Percentiles rank a stretch among this genome's conserved stretches.
Evolutionary conservation across 805 yeast genomes (phyloP).

Genomic region (Yueomyces sinensis): DNA sequence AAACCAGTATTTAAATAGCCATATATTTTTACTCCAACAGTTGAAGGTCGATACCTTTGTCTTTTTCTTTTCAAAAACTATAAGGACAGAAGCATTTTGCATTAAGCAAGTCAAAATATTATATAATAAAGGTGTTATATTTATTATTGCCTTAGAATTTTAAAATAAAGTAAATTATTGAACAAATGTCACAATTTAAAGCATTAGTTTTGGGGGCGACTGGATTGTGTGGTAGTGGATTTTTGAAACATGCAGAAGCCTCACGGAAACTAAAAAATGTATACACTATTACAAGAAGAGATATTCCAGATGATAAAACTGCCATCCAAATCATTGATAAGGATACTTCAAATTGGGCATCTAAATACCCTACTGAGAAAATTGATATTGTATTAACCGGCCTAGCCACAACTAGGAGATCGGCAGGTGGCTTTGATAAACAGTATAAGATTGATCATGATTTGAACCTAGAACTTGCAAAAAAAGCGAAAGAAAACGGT

Average conservation of each 20-base stretch:
- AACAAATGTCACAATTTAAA: conserved; percentile 2
- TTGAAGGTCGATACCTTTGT: too few relatives aligned
- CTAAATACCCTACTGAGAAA: conserved; percentile 20
- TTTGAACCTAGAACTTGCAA: conserved; percentile 52
- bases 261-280: conserved; percentile 28
- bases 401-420: conserved; percentile 62
- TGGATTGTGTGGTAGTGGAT: conserved; percentile 57
- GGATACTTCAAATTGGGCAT: conserved; percentile 41
- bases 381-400: conserved; percentile 43
- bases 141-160: too few relatives aligned
- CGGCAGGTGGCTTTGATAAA: conserved; percentile 59
- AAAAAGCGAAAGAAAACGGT: conserved; percentile 60
- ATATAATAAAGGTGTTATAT: too few relatives aligned
- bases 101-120: too few relatives aligned
- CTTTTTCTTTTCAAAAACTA: too few relatives aligned
- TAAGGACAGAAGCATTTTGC: too few relatives aligned
- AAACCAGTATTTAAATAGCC: too few relatives aligned
- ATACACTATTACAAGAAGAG: conserved; percentile 40
- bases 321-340: conserved; percentile 27
- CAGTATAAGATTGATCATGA: conserved; percentile 68
- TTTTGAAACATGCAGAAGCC: conserved; percentile 33
- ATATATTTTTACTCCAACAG: too few relatives aligned
- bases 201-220: conserved; percentile 55
- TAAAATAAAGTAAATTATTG: too few relatives aligned
- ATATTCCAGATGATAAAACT: conserved; percentile 13